Percentiles rank a stretch among this genome's conserved stretches.
Evolutionary conservation across 2,329 filamentous ascomycete species (phyloP).

Genomic region (Arthroderma sp.): DNA sequence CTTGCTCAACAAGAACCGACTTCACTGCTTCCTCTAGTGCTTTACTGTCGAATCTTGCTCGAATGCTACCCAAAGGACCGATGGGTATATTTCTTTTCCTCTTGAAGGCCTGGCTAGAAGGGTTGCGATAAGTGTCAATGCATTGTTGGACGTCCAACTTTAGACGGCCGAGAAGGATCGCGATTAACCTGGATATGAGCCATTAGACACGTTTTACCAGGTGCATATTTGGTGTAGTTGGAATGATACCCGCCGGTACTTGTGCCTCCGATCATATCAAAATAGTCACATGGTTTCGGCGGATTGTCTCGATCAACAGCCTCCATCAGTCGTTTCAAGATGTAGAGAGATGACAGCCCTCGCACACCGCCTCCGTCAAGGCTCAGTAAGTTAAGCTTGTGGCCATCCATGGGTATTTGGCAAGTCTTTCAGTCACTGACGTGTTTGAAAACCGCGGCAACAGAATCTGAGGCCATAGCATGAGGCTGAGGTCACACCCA

Average conservation of each 20-base stretch:
- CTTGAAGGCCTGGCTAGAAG: conserved; percentile 17
- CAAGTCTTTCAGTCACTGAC: too few relatives aligned
- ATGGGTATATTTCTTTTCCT: conserved; percentile 11
- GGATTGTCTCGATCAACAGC: conserved; percentile 9
- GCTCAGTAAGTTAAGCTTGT: too few relatives aligned
- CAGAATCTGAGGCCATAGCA: too few relatives aligned
- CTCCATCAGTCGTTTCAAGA: conserved; percentile 89
- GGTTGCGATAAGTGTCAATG: conserved; percentile 15
- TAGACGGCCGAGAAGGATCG: conserved; percentile 23
- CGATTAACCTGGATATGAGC: conserved; percentile 21
- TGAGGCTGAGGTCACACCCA: too few relatives aligned
- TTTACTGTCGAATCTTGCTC: conserved; percentile 17
- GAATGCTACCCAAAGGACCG: conserved; percentile 11
- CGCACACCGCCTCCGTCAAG: conserved; percentile 77
- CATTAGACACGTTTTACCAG: too few relatives aligned
- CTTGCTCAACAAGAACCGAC: conserved; percentile 2
- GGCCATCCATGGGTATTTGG: too few relatives aligned
- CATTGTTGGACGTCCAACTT: conserved; percentile 21
- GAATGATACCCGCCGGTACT: conserved; percentile 21
- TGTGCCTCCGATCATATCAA: conserved; percentile 24
- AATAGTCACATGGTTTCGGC: conserved; percentile 21
- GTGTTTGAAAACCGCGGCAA: too few relatives aligned
- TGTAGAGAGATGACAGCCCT: conserved; percentile 86
- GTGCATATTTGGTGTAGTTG: too few relatives aligned
- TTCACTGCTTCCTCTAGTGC: conserved; percentile 16